phyloP scores from a whole-genome alignment of 768 basidiomycete genomes.

The Cystofilobasidium ferigula region DNA sequence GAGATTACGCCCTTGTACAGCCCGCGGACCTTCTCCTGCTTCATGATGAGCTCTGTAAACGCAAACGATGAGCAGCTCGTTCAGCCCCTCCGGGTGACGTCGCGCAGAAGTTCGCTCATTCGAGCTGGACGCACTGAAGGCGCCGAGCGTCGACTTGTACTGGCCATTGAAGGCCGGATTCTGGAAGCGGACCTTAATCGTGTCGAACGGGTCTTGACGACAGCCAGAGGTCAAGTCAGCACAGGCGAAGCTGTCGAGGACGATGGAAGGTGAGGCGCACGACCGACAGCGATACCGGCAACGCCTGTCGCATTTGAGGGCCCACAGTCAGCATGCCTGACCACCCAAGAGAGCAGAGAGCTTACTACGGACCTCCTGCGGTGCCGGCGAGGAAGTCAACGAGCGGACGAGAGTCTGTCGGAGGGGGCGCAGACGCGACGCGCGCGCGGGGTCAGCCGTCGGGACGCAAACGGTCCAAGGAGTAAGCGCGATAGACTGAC shows the following conservation, averaged over 20 bases:
- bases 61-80: neutral
- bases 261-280: neutral
- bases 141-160: slow-evolving; percentile 33
- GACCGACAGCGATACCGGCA: slow-evolving; percentile 51
- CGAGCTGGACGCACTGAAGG: slow-evolving; percentile 30
- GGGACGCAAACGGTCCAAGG: too few species aligned
- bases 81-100: neutral
- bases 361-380: slow-evolving; percentile 44
- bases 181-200: slow-evolving; percentile 41
- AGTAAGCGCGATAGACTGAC: too few species aligned
- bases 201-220: slow-evolving; percentile 58
- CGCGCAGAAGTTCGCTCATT: too few species aligned
- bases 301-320: slow-evolving; percentile 49
- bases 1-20: slow-evolving; percentile 45
- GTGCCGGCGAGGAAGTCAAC: slow-evolving; percentile 74
- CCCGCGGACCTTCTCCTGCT: slow-evolving; percentile 35
- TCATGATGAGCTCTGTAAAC: slow-evolving; percentile 31
- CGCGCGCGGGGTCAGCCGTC: neutral
- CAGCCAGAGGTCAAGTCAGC: neutral
- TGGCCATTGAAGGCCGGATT: slow-evolving; percentile 33
- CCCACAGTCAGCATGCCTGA: neutral
- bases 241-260: too few species aligned
- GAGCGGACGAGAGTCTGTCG: slow-evolving; percentile 41
- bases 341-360: neutral
- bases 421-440: neutral